Conservation (phyloP, 371 early-diverging fungal genomes). For the Encephalitozoon cuniculi region DNA sequence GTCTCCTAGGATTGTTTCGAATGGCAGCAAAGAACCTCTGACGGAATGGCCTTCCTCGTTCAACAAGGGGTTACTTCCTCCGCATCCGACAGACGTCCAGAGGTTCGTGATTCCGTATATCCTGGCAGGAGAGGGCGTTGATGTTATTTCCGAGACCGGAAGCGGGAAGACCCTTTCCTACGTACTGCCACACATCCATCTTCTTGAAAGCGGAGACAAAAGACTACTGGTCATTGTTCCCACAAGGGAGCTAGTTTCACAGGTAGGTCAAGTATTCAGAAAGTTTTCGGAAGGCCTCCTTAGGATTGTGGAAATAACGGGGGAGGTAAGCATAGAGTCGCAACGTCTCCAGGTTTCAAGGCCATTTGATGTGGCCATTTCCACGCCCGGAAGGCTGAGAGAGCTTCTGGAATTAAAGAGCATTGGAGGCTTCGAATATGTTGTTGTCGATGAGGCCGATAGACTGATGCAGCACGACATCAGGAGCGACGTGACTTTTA, state of each 20-base stretch:
- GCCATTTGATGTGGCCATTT: conserved; percentile 65
- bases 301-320: conserved; percentile 88
- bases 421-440: conserved; percentile 61
- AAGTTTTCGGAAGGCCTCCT: conserved; percentile 70
- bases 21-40: too few relatives aligned
- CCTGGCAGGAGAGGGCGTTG: conserved; percentile 40
- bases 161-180: conserved; percentile 57
- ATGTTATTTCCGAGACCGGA: conserved; percentile 50
- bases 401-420: conserved; percentile 70
- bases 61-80: not conserved
- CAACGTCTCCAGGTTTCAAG: not conserved
- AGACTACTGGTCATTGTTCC: conserved; percentile 87
- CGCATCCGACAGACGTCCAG: conserved; percentile 42
- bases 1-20: not conserved
- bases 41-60: not conserved
- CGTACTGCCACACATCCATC: conserved; percentile 68
- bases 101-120: conserved; percentile 36
- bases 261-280: conserved; percentile 58
- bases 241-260: conserved; percentile 87
- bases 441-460: conserved; percentile 94
- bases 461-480: conserved; percentile 35
- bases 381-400: conserved; percentile 88
- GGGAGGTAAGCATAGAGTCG: conserved; percentile 71
- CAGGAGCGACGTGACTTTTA: not conserved
- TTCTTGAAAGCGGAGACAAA: conserved; percentile 80